Evolutionary conservation across 139 green algal genomes (phyloP), one percentile per base, ranked within the genome.

Genomic region (Chlamydomonas sphaeroides): DNA sequence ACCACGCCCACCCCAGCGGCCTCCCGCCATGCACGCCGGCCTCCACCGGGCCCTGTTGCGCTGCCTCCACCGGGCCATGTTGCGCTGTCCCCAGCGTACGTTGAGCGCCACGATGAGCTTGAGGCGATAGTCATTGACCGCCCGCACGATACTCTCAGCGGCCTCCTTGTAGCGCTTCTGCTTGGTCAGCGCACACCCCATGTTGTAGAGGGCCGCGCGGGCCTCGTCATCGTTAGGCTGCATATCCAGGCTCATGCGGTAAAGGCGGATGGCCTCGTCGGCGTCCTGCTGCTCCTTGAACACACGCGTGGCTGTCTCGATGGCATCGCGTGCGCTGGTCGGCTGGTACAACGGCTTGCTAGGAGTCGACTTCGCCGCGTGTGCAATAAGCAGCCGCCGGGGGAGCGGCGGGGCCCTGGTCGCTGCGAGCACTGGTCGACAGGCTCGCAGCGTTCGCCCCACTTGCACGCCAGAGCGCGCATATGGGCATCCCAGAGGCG

Each of bases 141-240:
- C 95, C 15, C 63, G 39, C 11, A 89, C 80, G 3, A 99, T 86
- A 18, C 87, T 79, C 38, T 95, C 92, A 17, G 92, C 81, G 4
- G 96, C 96, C 28, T 91, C 76, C 56, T 95, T 80, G 86, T 89
- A 99, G 73, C 95, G 88, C 74, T 94, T 92, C 48, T 95, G 88
- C 84, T 94, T 93, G 5, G 90, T 90, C 35, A 95, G 90, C 23
- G 89, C 93, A 73, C 97, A 99, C 32, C 94, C 97, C 32, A 89
- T 79, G 91, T 99, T 99, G 88, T 98, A 99, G 33, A 94, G 79
- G 7, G 96, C 97, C 32, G 97, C 97, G 15, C 89, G 67, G 4
- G 94, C 93, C 80, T 98, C 96, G 42, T 98, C 94, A 7, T 93
- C 83, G 42, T 74, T 95, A 20, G 97, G 95, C 23, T 89, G 85